These are phyloP conservation scores for Pythium utonaiense DNA, from an alignment of 352 stramenopile genomes.

Conservation along the genomic window DNA sequence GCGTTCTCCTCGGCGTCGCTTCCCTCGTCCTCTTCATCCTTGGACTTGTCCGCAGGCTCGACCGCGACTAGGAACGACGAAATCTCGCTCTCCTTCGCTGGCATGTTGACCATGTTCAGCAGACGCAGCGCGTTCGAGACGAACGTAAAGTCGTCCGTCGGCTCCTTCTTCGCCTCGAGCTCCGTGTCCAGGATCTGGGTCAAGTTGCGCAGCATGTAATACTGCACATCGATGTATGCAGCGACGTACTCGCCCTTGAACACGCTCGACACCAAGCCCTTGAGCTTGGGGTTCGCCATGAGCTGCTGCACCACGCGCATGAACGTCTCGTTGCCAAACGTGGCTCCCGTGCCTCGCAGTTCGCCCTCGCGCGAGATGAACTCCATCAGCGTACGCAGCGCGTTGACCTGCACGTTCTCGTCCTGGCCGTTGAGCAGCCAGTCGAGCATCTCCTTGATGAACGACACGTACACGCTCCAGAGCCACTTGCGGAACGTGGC, in stretches of 20 bases:
- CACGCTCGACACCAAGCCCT: constrained; percentile 75
- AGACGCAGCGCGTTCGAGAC: constrained; percentile 65
- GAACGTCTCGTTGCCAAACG: constrained; percentile 87
- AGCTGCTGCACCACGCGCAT: constrained; percentile 71
- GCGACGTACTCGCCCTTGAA: constrained; percentile 85
- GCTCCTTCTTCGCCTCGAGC: constrained; percentile 30
- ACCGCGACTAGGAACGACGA: constrained; percentile 64
- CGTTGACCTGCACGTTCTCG: constrained; percentile 71
- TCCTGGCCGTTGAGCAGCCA: constrained; percentile 51
- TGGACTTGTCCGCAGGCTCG: constrained; percentile 43
- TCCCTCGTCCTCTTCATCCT: constrained; percentile 40
- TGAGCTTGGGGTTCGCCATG: constrained; percentile 59
- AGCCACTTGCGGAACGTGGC: constrained; percentile 81
- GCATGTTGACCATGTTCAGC: constrained; percentile 74
- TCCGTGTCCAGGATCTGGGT: constrained; percentile 32
- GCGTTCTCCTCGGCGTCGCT: constrained; percentile 38
- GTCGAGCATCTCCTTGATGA: constrained; percentile 81
- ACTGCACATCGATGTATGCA: constrained; percentile 84
- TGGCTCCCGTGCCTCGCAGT: constrained; percentile 26
- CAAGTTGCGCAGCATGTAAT: constrained; percentile 63
- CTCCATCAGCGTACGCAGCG: constrained; percentile 87
- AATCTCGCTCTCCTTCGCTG: constrained; percentile 54
- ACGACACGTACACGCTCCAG: constrained; percentile 74
- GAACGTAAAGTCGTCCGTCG: constrained; percentile 39
- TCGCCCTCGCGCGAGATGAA: constrained; percentile 77